Evolutionary conservation across 2,329 filamentous ascomycete species (phyloP).

Genomic region (Talaromyces piceae): DNA sequence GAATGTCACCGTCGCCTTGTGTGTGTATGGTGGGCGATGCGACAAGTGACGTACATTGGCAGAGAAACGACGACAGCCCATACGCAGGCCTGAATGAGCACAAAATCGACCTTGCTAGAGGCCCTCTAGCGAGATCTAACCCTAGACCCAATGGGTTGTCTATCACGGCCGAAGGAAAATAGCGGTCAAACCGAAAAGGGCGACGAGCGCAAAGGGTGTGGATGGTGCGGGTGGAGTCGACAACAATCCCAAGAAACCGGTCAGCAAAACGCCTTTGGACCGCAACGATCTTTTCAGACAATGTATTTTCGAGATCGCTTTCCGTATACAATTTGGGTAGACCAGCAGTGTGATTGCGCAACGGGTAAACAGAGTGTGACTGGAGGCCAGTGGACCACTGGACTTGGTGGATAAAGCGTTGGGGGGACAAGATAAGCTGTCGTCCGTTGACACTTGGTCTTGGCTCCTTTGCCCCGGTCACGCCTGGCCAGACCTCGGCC

Average conservation of each 20-base stretch:
- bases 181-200: background rate
- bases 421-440: background rate
- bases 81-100: background rate
- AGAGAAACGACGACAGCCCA: background rate
- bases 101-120: background rate
- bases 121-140: too few species aligned
- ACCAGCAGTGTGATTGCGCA: background rate
- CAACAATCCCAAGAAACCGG: background rate
- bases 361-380: background rate
- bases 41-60: background rate
- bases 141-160: background rate
- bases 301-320: too few species aligned
- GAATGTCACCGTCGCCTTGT: too few species aligned
- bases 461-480: too few species aligned
- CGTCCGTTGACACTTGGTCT: background rate
- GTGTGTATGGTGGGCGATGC: too few species aligned
- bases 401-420: conserved; percentile 4
- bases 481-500: too few species aligned
- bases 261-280: background rate
- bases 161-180: background rate
- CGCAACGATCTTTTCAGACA: background rate
- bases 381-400: too few species aligned
- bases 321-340: too few species aligned
- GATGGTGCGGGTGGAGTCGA: background rate
- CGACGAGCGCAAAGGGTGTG: background rate